These are phyloP conservation scores for Trametes elegans DNA, from an alignment of 768 basidiomycete species.

Conservation along the genomic window DNA sequence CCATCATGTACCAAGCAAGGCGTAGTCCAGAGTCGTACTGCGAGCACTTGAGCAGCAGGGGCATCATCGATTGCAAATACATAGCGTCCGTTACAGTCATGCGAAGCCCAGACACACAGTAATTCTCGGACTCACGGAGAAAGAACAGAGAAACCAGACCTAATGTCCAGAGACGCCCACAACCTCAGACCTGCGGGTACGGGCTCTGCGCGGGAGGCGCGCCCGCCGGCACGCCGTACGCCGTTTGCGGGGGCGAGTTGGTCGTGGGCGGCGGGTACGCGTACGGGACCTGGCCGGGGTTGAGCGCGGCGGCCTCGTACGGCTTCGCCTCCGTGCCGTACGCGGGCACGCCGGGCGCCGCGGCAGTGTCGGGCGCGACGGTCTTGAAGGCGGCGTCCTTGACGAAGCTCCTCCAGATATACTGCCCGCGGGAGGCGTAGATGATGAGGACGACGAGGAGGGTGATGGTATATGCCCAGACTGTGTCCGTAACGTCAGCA, in stretches of 20 bases:
- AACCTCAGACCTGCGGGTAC: slow-evolving; percentile 4
- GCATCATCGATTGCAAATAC: no score
- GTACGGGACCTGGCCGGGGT: slow-evolving; percentile 11
- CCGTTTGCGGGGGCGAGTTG: slow-evolving; percentile 1
- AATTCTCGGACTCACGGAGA: no score
- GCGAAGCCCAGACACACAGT: no score
- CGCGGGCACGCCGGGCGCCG: neutral
- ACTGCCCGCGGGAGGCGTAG: slow-evolving; percentile 8
- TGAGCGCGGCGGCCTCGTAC: slow-evolving; percentile 6
- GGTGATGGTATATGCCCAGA: slow-evolving; percentile 16
- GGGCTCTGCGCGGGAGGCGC: neutral
- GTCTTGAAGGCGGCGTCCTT: slow-evolving; percentile 11
- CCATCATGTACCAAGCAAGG: no score
- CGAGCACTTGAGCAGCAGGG: no score
- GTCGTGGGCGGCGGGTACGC: slow-evolving; percentile 6
- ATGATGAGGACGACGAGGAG: slow-evolving; percentile 20
- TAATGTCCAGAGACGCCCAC: no score
- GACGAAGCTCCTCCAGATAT: slow-evolving; percentile 18
- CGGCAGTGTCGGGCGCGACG: neutral
- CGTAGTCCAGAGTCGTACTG: no score
- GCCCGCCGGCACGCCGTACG: neutral
- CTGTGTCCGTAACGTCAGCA: neutral
- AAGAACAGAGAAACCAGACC: no score
- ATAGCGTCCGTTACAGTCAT: no score
- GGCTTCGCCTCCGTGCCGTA: slow-evolving; percentile 9